Conservation (phyloP, 495 filamentous ascomycete genomes). For the Talaromyces thailandensis region DNA sequence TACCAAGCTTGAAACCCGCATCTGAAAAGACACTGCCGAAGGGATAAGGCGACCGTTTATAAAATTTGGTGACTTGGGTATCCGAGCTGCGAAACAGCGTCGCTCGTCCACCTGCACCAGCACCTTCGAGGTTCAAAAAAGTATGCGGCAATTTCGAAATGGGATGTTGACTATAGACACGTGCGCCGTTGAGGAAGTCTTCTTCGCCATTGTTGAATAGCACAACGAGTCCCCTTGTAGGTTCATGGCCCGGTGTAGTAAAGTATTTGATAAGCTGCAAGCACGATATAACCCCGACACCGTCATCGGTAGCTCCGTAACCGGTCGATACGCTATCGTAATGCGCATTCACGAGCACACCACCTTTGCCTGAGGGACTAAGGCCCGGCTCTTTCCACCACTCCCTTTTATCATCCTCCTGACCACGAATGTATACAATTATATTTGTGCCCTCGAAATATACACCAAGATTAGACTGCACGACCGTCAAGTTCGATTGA, state of each 20-base stretch:
- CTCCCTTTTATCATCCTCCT: conserved; percentile 53
- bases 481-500: conserved; percentile 66
- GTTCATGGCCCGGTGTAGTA: conserved; percentile 63
- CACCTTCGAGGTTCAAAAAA: conserved; percentile 92
- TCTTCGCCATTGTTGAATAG: conserved; percentile 96
- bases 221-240: conserved; percentile 70
- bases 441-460: conserved; percentile 95
- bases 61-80: conserved; percentile 73
- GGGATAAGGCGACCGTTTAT: conserved; percentile 59
- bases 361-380: conserved; percentile 51
- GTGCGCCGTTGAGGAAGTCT: conserved; percentile 83
- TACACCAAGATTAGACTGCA: conserved; percentile 22
- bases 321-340: conserved; percentile 94
- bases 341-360: conserved; percentile 88
- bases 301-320: conserved; percentile 87
- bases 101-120: conserved; percentile 85
- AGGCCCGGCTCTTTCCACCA: conserved; percentile 51
- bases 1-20: conserved; percentile 71
- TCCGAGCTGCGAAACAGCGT: conserved; percentile 82
- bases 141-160: conserved; percentile 67
- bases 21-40: conserved; percentile 75
- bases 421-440: conserved; percentile 81
- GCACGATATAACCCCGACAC: conserved; percentile 76
- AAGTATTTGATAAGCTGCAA: conserved; percentile 89
- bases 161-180: conserved; percentile 76